Evolutionary conservation across 371 early-diverging fungal species (phyloP), one percentile per base, ranked within the genome.

Genomic region (Lichtheimia ornata): DNA sequence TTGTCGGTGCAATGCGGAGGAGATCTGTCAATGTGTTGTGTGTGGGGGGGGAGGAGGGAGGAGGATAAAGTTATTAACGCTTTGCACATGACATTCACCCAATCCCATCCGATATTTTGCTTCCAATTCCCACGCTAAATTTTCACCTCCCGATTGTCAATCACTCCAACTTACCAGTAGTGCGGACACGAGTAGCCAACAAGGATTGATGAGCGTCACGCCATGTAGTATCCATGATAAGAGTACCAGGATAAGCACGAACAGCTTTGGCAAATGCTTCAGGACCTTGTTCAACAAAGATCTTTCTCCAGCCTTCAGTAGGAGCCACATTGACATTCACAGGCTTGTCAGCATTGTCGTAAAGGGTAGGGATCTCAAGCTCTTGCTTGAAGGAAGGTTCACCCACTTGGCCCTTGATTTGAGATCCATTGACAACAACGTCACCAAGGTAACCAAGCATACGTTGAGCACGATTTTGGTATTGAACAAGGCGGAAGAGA

Each of bases 161-260:
- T 30, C 14, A 47, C 47, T 24, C 50, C 27, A 17, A 69, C 66
- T 72, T 75, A 79, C 71, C 97, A 65, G 91, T 83, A 2, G 97
- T 97, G 67, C 97, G 88, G 44, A 97, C 92, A 63, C 97, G 91
- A 15, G 96, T 97, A 5, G 96, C 96, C 61, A 97, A 77, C 71
- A 97, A 80, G 79, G 89, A 88, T 77, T 95, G 95, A 74, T 96
- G 96, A 55, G 97, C 97, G 73, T 97, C 97, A 71, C 97, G 87
- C 97, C 94, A 94, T 35, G 92, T 93, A 22, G 93, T 96, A 78
- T 96, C 96, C 82, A 92, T 97, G 59, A 97, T 86, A 64, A 97
- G 76, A 4, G 89, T 85, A 62, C 95, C 94, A 30, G 85, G 82
- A 70, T 97, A 92, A 18, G 82, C 85, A 49, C 97, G 88, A 11